phyloP scores from a whole-genome alignment of 805 yeast genomes.

The Tetrapisispora nanseiensis region DNA sequence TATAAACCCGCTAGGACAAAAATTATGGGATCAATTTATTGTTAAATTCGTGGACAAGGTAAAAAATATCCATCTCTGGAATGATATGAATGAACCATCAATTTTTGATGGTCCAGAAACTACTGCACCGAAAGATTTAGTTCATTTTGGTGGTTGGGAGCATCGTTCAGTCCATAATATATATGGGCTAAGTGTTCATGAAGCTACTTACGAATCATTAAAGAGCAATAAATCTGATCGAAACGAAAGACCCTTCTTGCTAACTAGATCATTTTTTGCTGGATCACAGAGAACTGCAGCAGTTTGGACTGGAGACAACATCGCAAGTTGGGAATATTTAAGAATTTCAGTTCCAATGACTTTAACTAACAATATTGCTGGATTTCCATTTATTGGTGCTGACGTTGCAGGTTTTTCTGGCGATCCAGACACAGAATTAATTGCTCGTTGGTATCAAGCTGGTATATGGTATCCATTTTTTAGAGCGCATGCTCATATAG shows the following conservation, averaged over 20 bases:
- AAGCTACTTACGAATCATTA: slow-evolving; percentile 66
- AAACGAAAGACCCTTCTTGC: slow-evolving; percentile 67
- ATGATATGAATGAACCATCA: slow-evolving; percentile 97
- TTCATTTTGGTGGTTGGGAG: slow-evolving; percentile 77
- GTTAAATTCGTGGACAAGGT: slow-evolving; percentile 38
- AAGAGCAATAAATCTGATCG: slow-evolving; percentile 36
- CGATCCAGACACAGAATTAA: slow-evolving; percentile 69
- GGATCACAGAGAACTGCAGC: slow-evolving; percentile 91
- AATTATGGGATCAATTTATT: slow-evolving; percentile 52
- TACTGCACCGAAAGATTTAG: slow-evolving; percentile 67
- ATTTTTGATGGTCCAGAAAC: slow-evolving; percentile 94
- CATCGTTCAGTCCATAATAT: slow-evolving; percentile 86
- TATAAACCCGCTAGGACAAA: slow-evolving; percentile 49
- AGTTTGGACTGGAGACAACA: slow-evolving; percentile 97
- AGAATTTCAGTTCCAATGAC: slow-evolving; percentile 78
- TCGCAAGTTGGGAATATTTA: slow-evolving; percentile 85
- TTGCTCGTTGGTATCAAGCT: slow-evolving; percentile 90
- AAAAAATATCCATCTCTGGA: slow-evolving; percentile 78
- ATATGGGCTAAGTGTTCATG: slow-evolving; percentile 71
- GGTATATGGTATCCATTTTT: slow-evolving; percentile 96
- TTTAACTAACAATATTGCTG: slow-evolving; percentile 67
- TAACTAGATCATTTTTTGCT: slow-evolving; percentile 78
- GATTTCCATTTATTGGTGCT: slow-evolving; percentile 90
- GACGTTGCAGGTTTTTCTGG: slow-evolving; percentile 98
- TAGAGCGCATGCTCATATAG: slow-evolving; percentile 94